Evolutionary conservation across 345 rosid species (phyloP).

Genomic region (Tarenaya hassleriana): DNA sequence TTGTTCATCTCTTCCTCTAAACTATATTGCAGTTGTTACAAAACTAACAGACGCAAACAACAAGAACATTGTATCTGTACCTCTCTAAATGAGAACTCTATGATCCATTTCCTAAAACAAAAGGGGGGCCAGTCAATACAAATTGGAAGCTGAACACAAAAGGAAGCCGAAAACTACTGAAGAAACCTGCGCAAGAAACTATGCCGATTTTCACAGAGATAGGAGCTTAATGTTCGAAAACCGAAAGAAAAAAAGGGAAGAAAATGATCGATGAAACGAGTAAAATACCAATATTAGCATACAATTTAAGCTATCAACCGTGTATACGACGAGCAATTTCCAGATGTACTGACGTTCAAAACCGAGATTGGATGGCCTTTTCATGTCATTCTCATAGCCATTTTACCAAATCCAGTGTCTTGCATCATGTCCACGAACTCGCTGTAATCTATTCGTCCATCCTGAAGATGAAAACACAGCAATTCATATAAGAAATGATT

Average conservation of each 20-base stretch:
- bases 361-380: slow-evolving; percentile 1
- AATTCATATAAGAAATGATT: too few relatives aligned
- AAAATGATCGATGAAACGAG: neutral
- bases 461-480: slow-evolving; percentile 33
- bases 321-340: too few relatives aligned
- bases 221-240: slow-evolving; percentile 1
- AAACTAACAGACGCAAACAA: too few relatives aligned
- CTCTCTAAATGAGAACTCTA: neutral
- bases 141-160: neutral
- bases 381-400: slow-evolving; percentile 24
- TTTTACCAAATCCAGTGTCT: slow-evolving; percentile 45
- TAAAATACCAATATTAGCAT: too few relatives aligned
- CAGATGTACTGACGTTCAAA: neutral
- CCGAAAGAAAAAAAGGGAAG: neutral
- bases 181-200: slow-evolving; percentile 23
- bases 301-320: too few relatives aligned
- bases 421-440: slow-evolving; percentile 93
- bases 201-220: slow-evolving; percentile 6
- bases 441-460: slow-evolving; percentile 80
- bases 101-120: slow-evolving; percentile 15
- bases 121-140: slow-evolving; percentile 9
- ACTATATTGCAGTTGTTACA: too few relatives aligned
- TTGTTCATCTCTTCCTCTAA: too few relatives aligned
- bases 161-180: slow-evolving; percentile 6
- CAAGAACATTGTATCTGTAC: too few relatives aligned